These are phyloP conservation scores for Leccinum subtestaceum DNA, from an alignment of 768 basidiomycete species.

Conservation along the genomic window DNA sequence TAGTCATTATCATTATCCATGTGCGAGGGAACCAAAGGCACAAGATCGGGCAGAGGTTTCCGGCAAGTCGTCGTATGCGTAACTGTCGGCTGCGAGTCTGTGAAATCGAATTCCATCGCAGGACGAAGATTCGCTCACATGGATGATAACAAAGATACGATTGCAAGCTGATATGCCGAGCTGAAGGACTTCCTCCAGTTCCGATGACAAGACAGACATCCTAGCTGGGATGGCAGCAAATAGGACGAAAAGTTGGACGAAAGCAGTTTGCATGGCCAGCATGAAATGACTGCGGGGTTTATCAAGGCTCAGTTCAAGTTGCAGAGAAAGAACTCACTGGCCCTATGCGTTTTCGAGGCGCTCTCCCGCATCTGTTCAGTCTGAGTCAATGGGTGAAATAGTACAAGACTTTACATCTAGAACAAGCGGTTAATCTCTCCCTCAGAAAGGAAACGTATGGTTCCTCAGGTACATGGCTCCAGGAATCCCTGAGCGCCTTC, in stretches of 20 bases:
- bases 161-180: constrained; percentile 25
- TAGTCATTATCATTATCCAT: constrained; percentile 4
- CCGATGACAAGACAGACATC: constrained; percentile 43
- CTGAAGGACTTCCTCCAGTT: constrained; percentile 41
- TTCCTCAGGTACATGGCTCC: constrained; percentile 57
- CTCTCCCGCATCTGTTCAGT: constrained; percentile 43
- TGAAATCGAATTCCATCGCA: constrained; percentile 1
- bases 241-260: constrained; percentile 61
- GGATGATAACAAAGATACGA: constrained; percentile 29
- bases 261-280: constrained; percentile 69
- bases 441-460: constrained; percentile 33
- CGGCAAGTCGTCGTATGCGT: neutral
- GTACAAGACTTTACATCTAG: neutral
- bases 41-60: neutral
- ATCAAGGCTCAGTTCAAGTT: neutral
- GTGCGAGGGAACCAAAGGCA: neutral
- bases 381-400: constrained; percentile 1
- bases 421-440: constrained; percentile 37
- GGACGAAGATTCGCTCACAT: constrained; percentile 27
- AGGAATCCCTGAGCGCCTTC: constrained; percentile 55
- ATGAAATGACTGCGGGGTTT: constrained; percentile 49
- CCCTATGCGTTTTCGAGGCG: constrained; percentile 45
- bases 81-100: constrained; percentile 17
- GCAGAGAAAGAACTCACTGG: constrained; percentile 37
- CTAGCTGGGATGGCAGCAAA: constrained; percentile 62